Evolutionary conservation across 352 stramenopile genomes (phyloP), one percentile per base, ranked within the genome.

Genomic region (Phytopythium ostracodes): DNA sequence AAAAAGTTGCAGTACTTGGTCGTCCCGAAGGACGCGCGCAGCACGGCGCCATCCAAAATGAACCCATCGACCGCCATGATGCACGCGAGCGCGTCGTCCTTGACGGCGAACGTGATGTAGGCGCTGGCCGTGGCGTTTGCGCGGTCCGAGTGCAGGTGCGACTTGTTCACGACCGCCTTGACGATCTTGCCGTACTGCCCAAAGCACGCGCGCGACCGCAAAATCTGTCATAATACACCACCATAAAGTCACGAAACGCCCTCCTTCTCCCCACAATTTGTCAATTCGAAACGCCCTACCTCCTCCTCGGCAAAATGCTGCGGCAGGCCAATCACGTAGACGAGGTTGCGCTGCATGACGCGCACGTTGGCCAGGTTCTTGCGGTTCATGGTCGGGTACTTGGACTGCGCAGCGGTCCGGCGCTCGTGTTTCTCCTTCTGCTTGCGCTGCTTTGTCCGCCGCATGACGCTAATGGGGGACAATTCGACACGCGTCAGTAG

Each of bases 1-100:
- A 98, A 98, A 61, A 89, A 93, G 70, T 98, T 97, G 76, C 94
- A 98, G 68, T 98, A 98, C 75, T 98, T 98, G 60, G 91, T 98
- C 17, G 93, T 98, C 18, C 94, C 94, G 72, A 98, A 98, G 27
- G 84, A 96, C 10, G 92, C 92, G n/a, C n/a, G n/a, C n/a, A 94
- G 61, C 49, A 92, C 43, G 65, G 84, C 79, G 15, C 82, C 81
- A 65, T 98, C 90, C 46, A 97, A 60, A 24, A 83, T 88, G 73
- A 87, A 97, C 11, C 90, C 91, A 64, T 98, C 91, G 68, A 98
- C 90, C 56, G 89, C 87, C 58, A 96, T 73, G 65, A 98, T 98
- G 67, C 88, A 95, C 43, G 77, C 85, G 22, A 94, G 70, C 36
- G 94, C 94, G 63, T 98, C 89, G 27, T 98, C 88, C 61, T 97